Percentiles rank a stretch among this genome's conserved stretches.
These are phyloP conservation scores for Blastocystis sp. DNA, from an alignment of 352 stramenopile species.

Conservation along the genomic window DNA sequence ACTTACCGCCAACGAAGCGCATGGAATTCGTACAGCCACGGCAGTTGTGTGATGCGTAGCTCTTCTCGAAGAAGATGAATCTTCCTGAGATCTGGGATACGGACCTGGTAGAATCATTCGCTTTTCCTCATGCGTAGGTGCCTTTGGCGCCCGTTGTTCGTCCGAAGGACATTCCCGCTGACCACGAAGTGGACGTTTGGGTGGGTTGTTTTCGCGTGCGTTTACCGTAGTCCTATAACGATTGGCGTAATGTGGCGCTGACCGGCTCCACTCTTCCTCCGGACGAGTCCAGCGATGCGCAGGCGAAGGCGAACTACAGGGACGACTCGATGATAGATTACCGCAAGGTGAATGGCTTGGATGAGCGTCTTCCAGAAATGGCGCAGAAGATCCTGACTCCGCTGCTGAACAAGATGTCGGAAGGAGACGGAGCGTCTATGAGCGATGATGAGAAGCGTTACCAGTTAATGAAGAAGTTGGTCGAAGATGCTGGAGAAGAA, in stretches of 20 bases:
- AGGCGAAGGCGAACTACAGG: neutral
- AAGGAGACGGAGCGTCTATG: neutral
- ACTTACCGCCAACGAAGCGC: slow-evolving; percentile 30
- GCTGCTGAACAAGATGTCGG: neutral
- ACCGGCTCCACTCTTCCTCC: slow-evolving; percentile 14
- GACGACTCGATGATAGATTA: neutral
- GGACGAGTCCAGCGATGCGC: neutral
- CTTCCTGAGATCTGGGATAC: slow-evolving; percentile 60
- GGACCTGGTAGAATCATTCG: neutral
- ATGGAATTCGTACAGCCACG: slow-evolving; percentile 13
- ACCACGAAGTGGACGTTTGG: slow-evolving; percentile 50
- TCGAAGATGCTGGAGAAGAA: neutral
- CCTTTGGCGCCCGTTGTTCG: slow-evolving; percentile 16
- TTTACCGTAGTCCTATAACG: slow-evolving; percentile 1
- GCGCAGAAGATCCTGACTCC: slow-evolving; percentile 1
- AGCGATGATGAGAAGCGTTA: neutral
- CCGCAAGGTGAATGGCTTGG: slow-evolving; percentile 1
- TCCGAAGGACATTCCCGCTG: slow-evolving; percentile 26
- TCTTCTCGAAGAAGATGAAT: slow-evolving; percentile 66
- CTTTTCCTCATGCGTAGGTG: neutral
- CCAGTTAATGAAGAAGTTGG: neutral
- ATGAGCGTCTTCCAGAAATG: neutral
- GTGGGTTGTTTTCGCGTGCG: neutral
- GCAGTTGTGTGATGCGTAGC: neutral
- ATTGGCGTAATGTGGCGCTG: slow-evolving; percentile 33